These are phyloP conservation scores for Plasmodium malariae DNA, from an alignment of 169 alveolate genomes.

Conservation along the genomic window DNA sequence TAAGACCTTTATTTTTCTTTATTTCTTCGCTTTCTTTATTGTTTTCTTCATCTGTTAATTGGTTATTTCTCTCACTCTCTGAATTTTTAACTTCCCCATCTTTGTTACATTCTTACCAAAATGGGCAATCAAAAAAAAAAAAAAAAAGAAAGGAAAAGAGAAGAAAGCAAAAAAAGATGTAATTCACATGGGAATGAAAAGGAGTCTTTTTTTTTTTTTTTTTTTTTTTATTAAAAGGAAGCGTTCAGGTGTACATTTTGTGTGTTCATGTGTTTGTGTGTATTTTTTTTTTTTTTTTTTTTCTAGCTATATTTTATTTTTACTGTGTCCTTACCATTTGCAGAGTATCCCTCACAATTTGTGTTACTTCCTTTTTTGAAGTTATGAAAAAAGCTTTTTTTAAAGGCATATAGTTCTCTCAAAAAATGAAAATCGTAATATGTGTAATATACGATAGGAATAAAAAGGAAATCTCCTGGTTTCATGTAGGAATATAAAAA, in stretches of 20 bases:
- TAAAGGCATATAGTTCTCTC: constrained; percentile 14
- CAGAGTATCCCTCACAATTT: not conserved
- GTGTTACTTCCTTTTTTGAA: not conserved
- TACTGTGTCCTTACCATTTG: constrained; percentile 8
- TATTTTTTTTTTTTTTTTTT: no score
- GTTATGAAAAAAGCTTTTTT: not conserved
- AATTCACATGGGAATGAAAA: not conserved
- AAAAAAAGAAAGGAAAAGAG: not conserved
- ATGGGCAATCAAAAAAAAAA: not conserved
- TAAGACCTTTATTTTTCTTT: not conserved
- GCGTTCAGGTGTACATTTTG: no score
- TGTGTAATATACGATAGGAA: constrained; percentile 54
- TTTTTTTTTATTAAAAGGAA: no score
- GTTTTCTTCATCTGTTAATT: not conserved
- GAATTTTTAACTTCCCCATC: not conserved
- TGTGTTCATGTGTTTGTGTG: no score
- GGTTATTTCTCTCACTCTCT: not conserved
- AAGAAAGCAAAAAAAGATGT: not conserved
- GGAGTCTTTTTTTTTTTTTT: no score
- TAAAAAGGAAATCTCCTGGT: constrained; percentile 59
- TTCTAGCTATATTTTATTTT: no score
- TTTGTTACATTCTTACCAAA: not conserved
- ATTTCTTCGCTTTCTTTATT: not conserved
- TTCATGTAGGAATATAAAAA: constrained; percentile 31
- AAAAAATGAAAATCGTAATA: constrained; percentile 32